These are phyloP conservation scores for Macrophomina phaseolina DNA, from an alignment of 2,329 filamentous ascomycete species.

Conservation along the genomic window DNA sequence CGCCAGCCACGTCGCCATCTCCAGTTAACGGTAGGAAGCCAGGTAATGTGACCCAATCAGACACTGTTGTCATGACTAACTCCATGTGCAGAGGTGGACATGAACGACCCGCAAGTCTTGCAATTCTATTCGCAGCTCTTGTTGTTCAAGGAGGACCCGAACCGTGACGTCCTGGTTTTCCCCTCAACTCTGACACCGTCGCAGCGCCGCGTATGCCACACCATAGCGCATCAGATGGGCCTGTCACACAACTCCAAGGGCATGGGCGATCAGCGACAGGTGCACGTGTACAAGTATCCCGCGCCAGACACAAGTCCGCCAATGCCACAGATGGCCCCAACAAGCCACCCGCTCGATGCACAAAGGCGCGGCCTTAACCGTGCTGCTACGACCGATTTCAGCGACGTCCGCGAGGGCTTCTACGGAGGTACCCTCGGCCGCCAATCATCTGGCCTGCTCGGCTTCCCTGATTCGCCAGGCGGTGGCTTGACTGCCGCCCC, in stretches of 20 bases:
- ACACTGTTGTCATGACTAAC: slow-evolving; percentile 31
- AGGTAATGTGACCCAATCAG: slow-evolving; percentile 44
- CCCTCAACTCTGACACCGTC: slow-evolving; percentile 78
- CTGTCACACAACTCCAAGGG: slow-evolving; percentile 90
- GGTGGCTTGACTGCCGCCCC: slow-evolving; percentile 69
- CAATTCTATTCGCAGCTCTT: slow-evolving; percentile 89
- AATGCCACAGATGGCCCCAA: slow-evolving; percentile 62
- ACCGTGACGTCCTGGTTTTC: slow-evolving; percentile 83
- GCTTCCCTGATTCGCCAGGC: slow-evolving; percentile 74
- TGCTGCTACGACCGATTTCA: slow-evolving; percentile 97
- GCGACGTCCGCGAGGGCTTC: slow-evolving; percentile 75
- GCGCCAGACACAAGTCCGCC: slow-evolving; percentile 67
- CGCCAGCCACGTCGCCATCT: slow-evolving; percentile 67
- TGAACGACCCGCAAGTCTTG: slow-evolving; percentile 88
- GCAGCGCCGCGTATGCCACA: slow-evolving; percentile 89
- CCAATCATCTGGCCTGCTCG: slow-evolving; percentile 80
- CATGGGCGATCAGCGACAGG: slow-evolving; percentile 82
- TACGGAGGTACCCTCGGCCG: slow-evolving; percentile 79
- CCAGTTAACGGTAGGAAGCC: slow-evolving; percentile 67
- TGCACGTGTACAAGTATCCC: slow-evolving; percentile 81
- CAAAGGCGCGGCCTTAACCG: slow-evolving; percentile 86
- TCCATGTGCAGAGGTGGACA: slow-evolving; percentile 69
- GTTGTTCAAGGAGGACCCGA: slow-evolving; percentile 81
- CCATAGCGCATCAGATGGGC: slow-evolving; percentile 92
- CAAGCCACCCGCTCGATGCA: slow-evolving; percentile 72